Conservation (phyloP, 2,329 filamentous ascomycete species). For the Alternaria postmessia region DNA sequence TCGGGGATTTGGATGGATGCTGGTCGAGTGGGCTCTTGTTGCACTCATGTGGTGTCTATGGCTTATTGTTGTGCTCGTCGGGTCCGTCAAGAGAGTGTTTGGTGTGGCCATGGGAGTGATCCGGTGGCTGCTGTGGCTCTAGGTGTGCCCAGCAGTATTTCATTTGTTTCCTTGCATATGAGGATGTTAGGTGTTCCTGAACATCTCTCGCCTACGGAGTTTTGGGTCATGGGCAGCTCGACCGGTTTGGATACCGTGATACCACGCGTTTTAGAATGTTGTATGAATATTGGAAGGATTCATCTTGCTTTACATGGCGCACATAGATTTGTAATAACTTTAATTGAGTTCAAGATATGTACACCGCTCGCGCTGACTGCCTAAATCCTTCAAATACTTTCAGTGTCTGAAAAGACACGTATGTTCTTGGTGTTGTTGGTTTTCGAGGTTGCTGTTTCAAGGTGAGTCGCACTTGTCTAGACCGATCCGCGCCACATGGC, state of each 20-base stretch:
- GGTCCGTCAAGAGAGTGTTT: slow-evolving; percentile 70
- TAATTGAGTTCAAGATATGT: neutral
- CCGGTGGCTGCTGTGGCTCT: slow-evolving; percentile 82
- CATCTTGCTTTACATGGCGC: neutral
- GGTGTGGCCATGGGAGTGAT: slow-evolving; percentile 67
- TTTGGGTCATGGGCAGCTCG: slow-evolving; percentile 1
- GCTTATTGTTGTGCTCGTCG: slow-evolving; percentile 82
- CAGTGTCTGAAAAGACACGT: neutral
- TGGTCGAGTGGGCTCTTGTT: slow-evolving; percentile 87
- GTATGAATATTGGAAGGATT: slow-evolving; percentile 4
- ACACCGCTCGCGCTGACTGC: neutral
- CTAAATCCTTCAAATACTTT: neutral
- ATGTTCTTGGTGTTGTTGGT: neutral
- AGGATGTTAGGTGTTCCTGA: neutral
- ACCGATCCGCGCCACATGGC: slow-evolving; percentile 6
- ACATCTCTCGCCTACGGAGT: neutral
- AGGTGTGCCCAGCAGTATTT: slow-evolving; percentile 10
- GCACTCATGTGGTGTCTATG: slow-evolving; percentile 95
- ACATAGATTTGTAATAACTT: slow-evolving; percentile 10
- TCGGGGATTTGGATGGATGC: slow-evolving; percentile 77
- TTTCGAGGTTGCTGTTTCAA: neutral
- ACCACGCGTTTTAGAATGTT: slow-evolving; percentile 10
- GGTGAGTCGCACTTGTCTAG: slow-evolving; percentile 14
- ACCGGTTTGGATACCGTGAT: slow-evolving; percentile 11
- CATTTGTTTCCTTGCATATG: slow-evolving; percentile 8